Evolutionary conservation across 768 basidiomycete species (phyloP), one percentile per base, ranked within the genome.

Genomic region (Jaapia argillacea): DNA sequence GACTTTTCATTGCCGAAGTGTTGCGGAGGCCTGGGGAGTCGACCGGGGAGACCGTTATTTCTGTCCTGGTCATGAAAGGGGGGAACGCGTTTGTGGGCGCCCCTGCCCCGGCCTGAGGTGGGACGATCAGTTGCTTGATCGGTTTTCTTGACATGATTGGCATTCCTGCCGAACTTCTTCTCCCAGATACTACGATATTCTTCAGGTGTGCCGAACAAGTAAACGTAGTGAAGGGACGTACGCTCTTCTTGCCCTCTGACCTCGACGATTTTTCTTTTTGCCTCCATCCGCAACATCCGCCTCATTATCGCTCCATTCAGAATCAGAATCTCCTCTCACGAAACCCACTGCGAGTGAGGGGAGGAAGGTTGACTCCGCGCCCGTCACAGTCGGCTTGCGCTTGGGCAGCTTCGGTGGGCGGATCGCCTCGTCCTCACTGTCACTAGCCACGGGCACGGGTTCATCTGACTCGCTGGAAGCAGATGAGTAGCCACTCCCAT

Each of bases 191-290:
- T 27, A 33, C 20, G 36, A 45, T 42, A 31, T 10, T 13, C 37
- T 12, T 10, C 7, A 10, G 22, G 22, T 24, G 13, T 14, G 10
- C 2, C 13, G 36, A 21, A 18, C 23, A 35, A 20, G 37, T 14
- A 26, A 20, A 28, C 26, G 12, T 4, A 14, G 26, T 10, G 43
- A 41, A 5, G 3, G 6, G 7, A 82, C 93, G 74, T 60, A 96
- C 96, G 86, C 87, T 65, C 84, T 71, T 47, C 96, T 71, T n/a
- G 94, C 94, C 40, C 92, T 66, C 60, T 99, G 96, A 24, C 94
- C 96, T 28, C 92, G 71, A 43, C 94, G 66, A 53, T 99, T 93
- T 67, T 86, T 97, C 67, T 80, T 81, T 38, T 69, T 62, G 1
- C 57, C 60, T 21, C 67, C 64, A 28, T 79, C 78, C 13, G 66